These are phyloP conservation scores for Aurinia saxatilis DNA, from an alignment of 345 rosid genomes.

Conservation along the genomic window DNA sequence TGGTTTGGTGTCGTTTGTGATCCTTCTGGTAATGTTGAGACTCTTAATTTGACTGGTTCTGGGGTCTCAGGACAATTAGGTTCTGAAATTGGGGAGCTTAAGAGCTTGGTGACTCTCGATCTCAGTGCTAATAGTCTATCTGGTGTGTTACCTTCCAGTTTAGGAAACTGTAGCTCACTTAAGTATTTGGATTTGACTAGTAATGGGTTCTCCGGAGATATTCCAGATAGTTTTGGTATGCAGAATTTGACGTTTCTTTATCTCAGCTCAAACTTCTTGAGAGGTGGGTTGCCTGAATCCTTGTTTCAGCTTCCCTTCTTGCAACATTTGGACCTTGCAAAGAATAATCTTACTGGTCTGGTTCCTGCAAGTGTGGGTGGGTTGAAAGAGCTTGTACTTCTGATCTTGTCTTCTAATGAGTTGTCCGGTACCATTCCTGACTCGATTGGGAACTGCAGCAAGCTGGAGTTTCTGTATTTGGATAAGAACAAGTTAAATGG, in stretches of 20 bases:
- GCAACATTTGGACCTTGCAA: slow-evolving; percentile 26
- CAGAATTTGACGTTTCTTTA: slow-evolving; percentile 17
- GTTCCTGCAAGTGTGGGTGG: slow-evolving; percentile 42
- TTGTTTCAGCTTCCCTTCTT: slow-evolving; percentile 32
- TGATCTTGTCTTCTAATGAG: too few relatives aligned
- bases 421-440: slow-evolving; percentile 47
- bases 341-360: slow-evolving; percentile 43
- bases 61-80: slow-evolving; percentile 44
- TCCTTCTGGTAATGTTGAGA: slow-evolving; percentile 13
- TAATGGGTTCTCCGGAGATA: slow-evolving; percentile 38
- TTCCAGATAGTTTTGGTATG: slow-evolving; percentile 34
- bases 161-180: slow-evolving; percentile 42
- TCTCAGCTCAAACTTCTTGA: slow-evolving; percentile 37
- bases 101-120: slow-evolving; percentile 31
- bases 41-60: slow-evolving; percentile 35
- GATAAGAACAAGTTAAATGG: slow-evolving; percentile 36
- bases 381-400: too few relatives aligned
- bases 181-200: slow-evolving; percentile 35
- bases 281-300: slow-evolving; percentile 39
- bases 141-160: slow-evolving; percentile 31
- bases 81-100: slow-evolving; percentile 36
- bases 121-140: slow-evolving; percentile 37
- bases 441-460: slow-evolving; percentile 42
- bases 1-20: slow-evolving; percentile 48
- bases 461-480: slow-evolving; percentile 38